These are phyloP conservation scores for Phalaenopsis equestris DNA, from an alignment of 106 monocot genomes.

Conservation along the genomic window DNA sequence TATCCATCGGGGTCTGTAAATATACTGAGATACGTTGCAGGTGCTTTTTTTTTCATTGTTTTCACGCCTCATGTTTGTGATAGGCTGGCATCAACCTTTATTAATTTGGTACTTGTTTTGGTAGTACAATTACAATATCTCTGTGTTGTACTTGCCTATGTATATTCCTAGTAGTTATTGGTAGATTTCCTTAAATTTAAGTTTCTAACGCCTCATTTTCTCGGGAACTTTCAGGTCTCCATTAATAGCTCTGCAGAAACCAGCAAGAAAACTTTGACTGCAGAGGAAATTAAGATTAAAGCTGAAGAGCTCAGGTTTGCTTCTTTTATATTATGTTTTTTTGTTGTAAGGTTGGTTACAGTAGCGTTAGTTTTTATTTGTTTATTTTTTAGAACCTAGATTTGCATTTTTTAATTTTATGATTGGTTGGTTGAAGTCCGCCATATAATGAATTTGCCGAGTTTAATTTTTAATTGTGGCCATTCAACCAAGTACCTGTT, in stretches of 20 bases:
- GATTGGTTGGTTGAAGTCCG: background rate
- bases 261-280: conserved; percentile 54
- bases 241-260: conserved; percentile 30
- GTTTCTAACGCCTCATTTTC: background rate
- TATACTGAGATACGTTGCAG: background rate
- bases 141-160: background rate
- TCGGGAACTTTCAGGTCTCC: conserved; percentile 44
- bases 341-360: background rate
- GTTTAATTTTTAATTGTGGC: background rate
- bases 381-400: background rate
- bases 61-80: background rate
- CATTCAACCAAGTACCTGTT: background rate
- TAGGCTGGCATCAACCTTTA: background rate
- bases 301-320: conserved; percentile 83
- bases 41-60: background rate
- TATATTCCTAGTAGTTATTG: background rate
- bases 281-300: conserved; percentile 80
- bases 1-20: background rate
- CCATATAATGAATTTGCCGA: background rate
- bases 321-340: background rate
- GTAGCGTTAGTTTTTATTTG: background rate
- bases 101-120: background rate
- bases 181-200: background rate
- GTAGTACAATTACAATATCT: background rate
- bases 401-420: background rate